Conservation (phyloP, 805 yeast species). For the Danielia oregonensis region DNA sequence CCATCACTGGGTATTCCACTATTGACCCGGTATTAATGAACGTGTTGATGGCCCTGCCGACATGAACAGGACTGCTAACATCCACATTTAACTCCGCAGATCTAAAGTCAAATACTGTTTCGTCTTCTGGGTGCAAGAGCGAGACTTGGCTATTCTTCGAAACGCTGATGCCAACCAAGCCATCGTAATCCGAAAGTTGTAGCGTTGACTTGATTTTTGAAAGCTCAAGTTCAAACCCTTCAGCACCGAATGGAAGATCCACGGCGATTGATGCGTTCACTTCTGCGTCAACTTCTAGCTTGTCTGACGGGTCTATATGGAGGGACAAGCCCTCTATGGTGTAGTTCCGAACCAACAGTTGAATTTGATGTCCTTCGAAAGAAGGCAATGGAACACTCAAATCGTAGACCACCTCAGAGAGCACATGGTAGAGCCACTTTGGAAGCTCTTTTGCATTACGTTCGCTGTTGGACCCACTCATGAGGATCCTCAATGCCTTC, state of each 20-base stretch:
- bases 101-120: neutral
- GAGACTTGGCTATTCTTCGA: too few relatives aligned
- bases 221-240: neutral
- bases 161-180: neutral
- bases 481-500: conserved; percentile 12
- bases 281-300: neutral
- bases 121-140: neutral
- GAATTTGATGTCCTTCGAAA: neutral
- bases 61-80: neutral
- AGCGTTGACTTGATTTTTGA: conserved; percentile 1
- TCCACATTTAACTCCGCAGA: conserved; percentile 1
- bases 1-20: conserved; percentile 2
- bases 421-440: conserved; percentile 21
- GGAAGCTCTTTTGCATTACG: conserved; percentile 15
- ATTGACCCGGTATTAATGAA: neutral
- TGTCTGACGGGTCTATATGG: neutral
- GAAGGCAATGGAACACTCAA: neutral
- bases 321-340: neutral
- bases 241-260: conserved; percentile 1
- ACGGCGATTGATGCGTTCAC: neutral
- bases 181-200: neutral
- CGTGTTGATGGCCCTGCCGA: conserved; percentile 2
- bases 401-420: conserved; percentile 5
- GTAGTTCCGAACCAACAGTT: neutral
- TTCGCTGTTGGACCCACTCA: conserved; percentile 14